Evolutionary conservation across 306 rosid species (phyloP), one percentile per base, ranked within the genome.

Genomic region (Quillaja saponaria): DNA sequence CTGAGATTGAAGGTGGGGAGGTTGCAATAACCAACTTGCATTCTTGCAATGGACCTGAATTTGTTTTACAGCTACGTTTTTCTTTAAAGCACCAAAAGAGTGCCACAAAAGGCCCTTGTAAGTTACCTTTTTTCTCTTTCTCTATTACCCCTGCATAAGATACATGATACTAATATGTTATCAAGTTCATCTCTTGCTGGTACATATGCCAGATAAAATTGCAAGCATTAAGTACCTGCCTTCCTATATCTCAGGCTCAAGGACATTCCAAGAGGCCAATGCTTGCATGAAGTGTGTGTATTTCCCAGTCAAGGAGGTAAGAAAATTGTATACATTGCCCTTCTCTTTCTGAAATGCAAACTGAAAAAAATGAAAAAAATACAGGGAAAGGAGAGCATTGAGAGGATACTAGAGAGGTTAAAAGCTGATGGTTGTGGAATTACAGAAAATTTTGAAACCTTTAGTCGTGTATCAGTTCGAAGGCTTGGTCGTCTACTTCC

Each of bases 401-500:
- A 82, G 56, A 75, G 13, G 44, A 44, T 85, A 49, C 49, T 82
- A 74, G 84, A 80, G 72, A 69, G 31, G n/a, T 62, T 82, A 45
- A 48, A 44, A 17, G 71, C 40, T 39, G 76, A 75, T 1, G 81
- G 80, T 33, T 68, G 44, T 40, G 62, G 37, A 11, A 57, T 31
- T 12, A 16, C 46, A 6, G 86, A 82, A 62, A 75, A 60, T 19
- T 80, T 63, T 34, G 66, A 78, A 49, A 67, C 54, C 44, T 82
- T 80, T 60, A 72, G 83, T 35, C 88, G 78, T 41, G 88, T 85
- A 44, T 80, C 79, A 21, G 13, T 85, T 68, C 76, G 92, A 70
- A 68, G 92, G 77, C 92, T 85, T 61, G 92, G 92, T 35, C 92
- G 88, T 51, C 74, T 85, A 28, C 84, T 82, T 51, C 88, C 88